Evolutionary conservation across 2,329 filamentous ascomycete genomes (phyloP).

Genomic region (Chaetomium sp.): DNA sequence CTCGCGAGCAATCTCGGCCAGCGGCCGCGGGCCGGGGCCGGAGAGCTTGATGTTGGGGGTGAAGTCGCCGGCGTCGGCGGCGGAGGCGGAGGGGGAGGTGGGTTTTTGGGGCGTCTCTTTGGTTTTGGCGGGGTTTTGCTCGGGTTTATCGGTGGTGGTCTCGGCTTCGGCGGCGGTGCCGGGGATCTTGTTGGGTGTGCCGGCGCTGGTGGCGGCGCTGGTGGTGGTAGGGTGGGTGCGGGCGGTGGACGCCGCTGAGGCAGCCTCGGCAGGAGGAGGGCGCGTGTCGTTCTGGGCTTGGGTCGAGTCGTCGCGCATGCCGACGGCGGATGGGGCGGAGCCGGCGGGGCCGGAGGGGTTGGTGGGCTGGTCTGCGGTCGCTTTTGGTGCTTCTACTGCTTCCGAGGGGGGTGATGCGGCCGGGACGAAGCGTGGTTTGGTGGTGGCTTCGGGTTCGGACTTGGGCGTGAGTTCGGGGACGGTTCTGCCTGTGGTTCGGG

Average conservation of each 20-base stretch:
- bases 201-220: slow-evolving; percentile 28
- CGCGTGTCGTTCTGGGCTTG: slow-evolving; percentile 47
- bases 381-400: background rate
- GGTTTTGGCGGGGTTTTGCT: background rate
- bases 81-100: slow-evolving; percentile 8
- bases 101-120: background rate
- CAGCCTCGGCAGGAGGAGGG: slow-evolving; percentile 33
- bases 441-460: slow-evolving; percentile 8
- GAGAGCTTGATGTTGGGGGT: slow-evolving; percentile 41
- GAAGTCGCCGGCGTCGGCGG: background rate
- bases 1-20: slow-evolving; percentile 44
- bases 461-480: slow-evolving; percentile 2
- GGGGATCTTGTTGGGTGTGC: background rate
- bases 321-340: slow-evolving; percentile 21
- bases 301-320: slow-evolving; percentile 32
- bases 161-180: slow-evolving; percentile 3
- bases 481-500: background rate
- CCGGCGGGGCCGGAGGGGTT: slow-evolving; percentile 22
- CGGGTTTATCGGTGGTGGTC: slow-evolving; percentile 22
- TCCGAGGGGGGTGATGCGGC: background rate
- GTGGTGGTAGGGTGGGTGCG: slow-evolving; percentile 34
- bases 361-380: slow-evolving; percentile 26
- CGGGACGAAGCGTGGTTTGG: slow-evolving; percentile 3
- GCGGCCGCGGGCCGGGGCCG: slow-evolving; percentile 48
- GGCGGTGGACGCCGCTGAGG: background rate